These are phyloP conservation scores for Megacollybia marginata DNA, from an alignment of 768 basidiomycete species.

Conservation along the genomic window DNA sequence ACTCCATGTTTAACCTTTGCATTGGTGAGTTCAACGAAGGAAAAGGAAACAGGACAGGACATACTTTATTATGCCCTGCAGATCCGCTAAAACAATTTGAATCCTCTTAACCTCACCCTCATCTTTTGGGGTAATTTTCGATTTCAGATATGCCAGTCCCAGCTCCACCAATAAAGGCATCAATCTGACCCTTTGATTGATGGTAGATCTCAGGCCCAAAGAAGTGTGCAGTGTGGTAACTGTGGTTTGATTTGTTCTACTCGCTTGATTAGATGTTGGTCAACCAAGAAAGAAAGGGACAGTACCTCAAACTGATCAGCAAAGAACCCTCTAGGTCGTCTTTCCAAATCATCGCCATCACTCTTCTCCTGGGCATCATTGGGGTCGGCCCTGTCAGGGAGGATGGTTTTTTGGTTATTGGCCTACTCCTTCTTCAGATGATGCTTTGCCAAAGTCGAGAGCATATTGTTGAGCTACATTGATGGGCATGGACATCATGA, in stretches of 20 bases:
- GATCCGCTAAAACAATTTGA: too few species aligned
- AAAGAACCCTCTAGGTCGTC: constrained; percentile 76
- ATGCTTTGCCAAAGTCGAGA: constrained; percentile 53
- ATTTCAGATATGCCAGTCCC: too few species aligned
- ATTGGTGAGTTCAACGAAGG: background rate
- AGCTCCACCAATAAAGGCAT: constrained; percentile 88
- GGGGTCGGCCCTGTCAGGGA: too few species aligned
- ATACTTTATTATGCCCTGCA: constrained; percentile 89
- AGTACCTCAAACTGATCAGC: constrained; percentile 90
- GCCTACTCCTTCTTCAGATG: constrained; percentile 20
- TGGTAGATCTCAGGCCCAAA: constrained; percentile 89
- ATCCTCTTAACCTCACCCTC: constrained; percentile 57
- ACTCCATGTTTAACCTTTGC: too few species aligned
- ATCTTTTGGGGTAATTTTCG: too few species aligned
- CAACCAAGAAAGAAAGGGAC: background rate
- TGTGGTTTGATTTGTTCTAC: constrained; percentile 83
- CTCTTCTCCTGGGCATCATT: too few species aligned
- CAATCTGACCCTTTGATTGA: constrained; percentile 75
- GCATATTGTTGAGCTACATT: constrained; percentile 85
- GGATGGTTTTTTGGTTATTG: constrained; percentile 33
- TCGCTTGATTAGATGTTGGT: background rate
- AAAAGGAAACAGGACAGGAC: too few species aligned
- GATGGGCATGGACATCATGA: background rate
- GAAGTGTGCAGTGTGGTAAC: constrained; percentile 87
- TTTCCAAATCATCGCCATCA: constrained; percentile 34